Percentiles rank a stretch among this genome's conserved stretches.
Evolutionary conservation across 2,329 filamentous ascomycete species (phyloP).

Genomic region (Talaromyces piceae): DNA sequence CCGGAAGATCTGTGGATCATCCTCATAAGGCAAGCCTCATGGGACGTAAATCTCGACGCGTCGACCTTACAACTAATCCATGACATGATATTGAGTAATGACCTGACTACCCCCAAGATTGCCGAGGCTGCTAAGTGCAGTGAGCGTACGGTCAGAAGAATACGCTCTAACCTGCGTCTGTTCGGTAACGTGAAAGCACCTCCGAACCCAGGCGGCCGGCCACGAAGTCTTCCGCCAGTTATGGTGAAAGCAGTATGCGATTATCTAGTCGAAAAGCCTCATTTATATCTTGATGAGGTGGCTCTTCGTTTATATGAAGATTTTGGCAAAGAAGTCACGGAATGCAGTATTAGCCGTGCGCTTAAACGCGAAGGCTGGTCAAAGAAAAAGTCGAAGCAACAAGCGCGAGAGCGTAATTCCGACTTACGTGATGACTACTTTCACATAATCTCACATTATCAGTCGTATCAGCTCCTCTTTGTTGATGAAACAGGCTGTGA

Average conservation of each 20-base stretch:
- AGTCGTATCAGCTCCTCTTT: not conserved
- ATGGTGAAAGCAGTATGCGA: slow-evolving; percentile 25
- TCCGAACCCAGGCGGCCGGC: slow-evolving; percentile 11
- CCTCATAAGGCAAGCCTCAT: not conserved
- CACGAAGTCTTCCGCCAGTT: slow-evolving; percentile 18
- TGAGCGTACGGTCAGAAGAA: slow-evolving; percentile 7
- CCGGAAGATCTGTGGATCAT: slow-evolving; percentile 1
- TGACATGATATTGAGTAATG: slow-evolving; percentile 10
- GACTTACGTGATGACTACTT: slow-evolving; percentile 28
- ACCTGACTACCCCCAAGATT: slow-evolving; percentile 9
- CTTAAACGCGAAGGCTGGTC: slow-evolving; percentile 20
- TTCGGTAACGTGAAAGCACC: slow-evolving; percentile 13
- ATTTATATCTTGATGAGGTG: slow-evolving; percentile 25
- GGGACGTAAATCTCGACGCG: not conserved
- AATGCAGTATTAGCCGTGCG: slow-evolving; percentile 18
- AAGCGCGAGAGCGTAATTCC: slow-evolving; percentile 25
- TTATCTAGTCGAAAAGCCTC: slow-evolving; percentile 24
- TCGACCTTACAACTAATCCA: slow-evolving; percentile 5
- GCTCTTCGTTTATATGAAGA: slow-evolving; percentile 21
- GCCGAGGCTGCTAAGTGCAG: slow-evolving; percentile 10
- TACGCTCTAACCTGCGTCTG: slow-evolving; percentile 7
- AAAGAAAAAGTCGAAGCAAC: slow-evolving; percentile 22
- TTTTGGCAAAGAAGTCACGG: slow-evolving; percentile 16
- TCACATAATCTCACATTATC: slow-evolving; percentile 21
- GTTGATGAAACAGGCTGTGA: slow-evolving; percentile 34